Base-by-base conservation (phyloP, 805 yeast genomes). In the Dipodascus albidus region DNA sequence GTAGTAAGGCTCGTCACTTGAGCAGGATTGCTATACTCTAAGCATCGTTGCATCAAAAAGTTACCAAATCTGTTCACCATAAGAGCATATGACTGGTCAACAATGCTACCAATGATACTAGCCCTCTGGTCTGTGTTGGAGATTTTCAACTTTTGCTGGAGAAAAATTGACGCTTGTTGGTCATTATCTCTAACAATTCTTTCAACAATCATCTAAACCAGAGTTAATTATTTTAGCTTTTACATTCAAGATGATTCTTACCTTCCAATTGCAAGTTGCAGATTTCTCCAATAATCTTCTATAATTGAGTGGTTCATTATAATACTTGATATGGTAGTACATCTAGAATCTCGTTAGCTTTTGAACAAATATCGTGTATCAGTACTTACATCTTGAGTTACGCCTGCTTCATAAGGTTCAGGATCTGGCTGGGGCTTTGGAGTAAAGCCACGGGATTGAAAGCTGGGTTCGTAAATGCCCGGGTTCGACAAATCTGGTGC, bases 11-110 rank as follows among this genome's bases (percentile, higher is more conserved):
- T 52, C 14, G 57, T 55, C 33, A 67, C 57, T 44, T 67, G 66
- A 23, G 58, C 60, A 2, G 63, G 57, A 2, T 65, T 61, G 2
- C 70, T 69, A 22, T 62, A 64, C 52, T 71, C 74, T 11, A 72
- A 64, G 59, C 73, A 64, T 19, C 70, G 57, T 56, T 72, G 75
- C 3, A 72, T 67, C 9, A 72, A 62, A 50, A 72, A 72, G 58
- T 72, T 72, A 2, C 75, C 75, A 54, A 72, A 72, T 20, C 72
- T 57, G 58, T 72, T 71, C 23, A 62, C 54, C 71, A 72, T 71
- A 15, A 72, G 63, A n/a, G 52, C 56, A 48, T 60, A 60, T 3
- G 64, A 59, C 19, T 64, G 62, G 2, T 57, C 61, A 17, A 59
- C 54, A 17, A 71, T 66, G 2, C 65, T 64, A 14, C 56, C 60